Conservation (phyloP, 2,329 filamentous ascomycete genomes). For the Helotiales sp. region DNA sequence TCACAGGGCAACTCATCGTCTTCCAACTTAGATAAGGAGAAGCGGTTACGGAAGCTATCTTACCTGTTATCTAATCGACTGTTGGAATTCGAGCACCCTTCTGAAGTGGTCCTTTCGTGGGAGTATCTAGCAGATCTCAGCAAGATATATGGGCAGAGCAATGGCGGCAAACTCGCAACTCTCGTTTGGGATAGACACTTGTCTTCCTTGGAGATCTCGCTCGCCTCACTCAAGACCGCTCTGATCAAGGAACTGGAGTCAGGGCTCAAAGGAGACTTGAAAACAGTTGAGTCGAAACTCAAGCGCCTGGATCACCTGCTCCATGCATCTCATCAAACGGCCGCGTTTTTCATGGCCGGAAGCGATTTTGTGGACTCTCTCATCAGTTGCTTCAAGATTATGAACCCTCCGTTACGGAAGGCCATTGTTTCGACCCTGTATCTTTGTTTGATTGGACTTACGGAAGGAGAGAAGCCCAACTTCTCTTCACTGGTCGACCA, state of each 20-base stretch:
- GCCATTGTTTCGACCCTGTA: slow-evolving; percentile 76
- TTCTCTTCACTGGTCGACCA: slow-evolving; percentile 80
- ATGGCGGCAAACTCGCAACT: slow-evolving; percentile 56
- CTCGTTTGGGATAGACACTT: slow-evolving; percentile 59
- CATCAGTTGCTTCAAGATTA: slow-evolving; percentile 66
- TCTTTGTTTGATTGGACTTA: slow-evolving; percentile 73
- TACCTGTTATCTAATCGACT: slow-evolving; percentile 69
- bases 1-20: slow-evolving; percentile 33
- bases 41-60: slow-evolving; percentile 62
- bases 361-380: slow-evolving; percentile 87
- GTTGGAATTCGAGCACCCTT: slow-evolving; percentile 51
- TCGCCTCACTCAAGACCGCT: slow-evolving; percentile 64
- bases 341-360: slow-evolving; percentile 74
- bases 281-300: slow-evolving; percentile 59
- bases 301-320: slow-evolving; percentile 67
- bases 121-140: slow-evolving; percentile 71
- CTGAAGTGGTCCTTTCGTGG: slow-evolving; percentile 62
- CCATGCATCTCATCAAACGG: slow-evolving; percentile 61
- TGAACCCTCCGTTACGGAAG: slow-evolving; percentile 66
- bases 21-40: slow-evolving; percentile 43
- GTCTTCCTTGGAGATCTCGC: slow-evolving; percentile 55
- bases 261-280: slow-evolving; percentile 60
- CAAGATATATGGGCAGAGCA: slow-evolving; percentile 68
- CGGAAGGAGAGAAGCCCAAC: slow-evolving; percentile 69
- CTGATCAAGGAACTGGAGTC: slow-evolving; percentile 68